Evolutionary conservation across 31 red algal species (phyloP), one percentile per base, ranked within the genome.

Genomic region (Bonnemaisonia californica): DNA sequence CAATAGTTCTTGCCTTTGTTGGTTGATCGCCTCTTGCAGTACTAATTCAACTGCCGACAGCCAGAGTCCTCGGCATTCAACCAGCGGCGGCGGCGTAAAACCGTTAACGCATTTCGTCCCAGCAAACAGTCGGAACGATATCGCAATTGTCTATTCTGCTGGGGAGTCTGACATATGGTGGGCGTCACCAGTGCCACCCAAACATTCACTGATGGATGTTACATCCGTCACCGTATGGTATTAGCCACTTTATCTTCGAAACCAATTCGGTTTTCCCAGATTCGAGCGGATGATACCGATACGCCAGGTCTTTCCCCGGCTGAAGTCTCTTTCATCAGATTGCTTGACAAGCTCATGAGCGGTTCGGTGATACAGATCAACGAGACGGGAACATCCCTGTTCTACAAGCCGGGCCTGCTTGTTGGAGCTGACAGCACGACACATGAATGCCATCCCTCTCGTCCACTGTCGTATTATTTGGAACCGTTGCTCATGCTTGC

Each of bases 251-350:
- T 96, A 16, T 88, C 93, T 31, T 81, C 69, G 16, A 63, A 63
- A 31, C 71, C 93, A 55, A 37, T 96, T 23, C 35, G 55, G 18
- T 31, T 96, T 4, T 32, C 69, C 21, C 7, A 60, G 26, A 96
- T 96, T 55, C 87, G 93, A 36, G 64, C 82, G 21, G 66, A 77
- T 38, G 80, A 81, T 54, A 48, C 81, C n/a, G 47, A 73, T 16
- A 55, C 79, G 37, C 88, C 80, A 5, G 93, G 93, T 9, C 88
- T 96, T 21, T 84, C 79, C 4, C 74, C 79, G 51, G 38, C 77
- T 33, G 95, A 98, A 57, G 79, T 98, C 61, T 94, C 91, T 54
- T 88, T 98, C 41, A 84, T 98, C 29, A 82, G 95, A 27, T 82
- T 98, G 1, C 54, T 98, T 19, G 95, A 98, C 88, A 88, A 91